Conservation (phyloP, 2,329 filamentous ascomycete genomes). For the Curvularia verruculosa region DNA sequence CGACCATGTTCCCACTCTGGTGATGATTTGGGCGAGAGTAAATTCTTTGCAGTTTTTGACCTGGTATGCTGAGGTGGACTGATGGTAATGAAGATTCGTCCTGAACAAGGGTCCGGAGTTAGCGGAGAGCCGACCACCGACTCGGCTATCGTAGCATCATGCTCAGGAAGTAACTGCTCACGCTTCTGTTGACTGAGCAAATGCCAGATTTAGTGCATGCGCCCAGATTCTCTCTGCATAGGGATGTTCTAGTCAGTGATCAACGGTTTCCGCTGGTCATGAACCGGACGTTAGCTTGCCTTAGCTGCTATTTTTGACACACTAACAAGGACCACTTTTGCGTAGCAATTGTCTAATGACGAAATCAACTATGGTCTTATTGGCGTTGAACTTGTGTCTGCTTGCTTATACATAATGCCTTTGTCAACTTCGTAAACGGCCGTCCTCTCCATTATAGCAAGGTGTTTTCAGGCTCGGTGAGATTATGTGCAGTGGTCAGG, state of each 20-base stretch:
- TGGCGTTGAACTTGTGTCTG: neutral
- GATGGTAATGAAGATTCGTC: conserved; percentile 33
- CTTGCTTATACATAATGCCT: neutral
- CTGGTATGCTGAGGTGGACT: conserved; percentile 23
- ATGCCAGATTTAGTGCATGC: neutral
- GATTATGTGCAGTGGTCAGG: neutral
- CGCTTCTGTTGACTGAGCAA: neutral
- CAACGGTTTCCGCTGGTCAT: neutral
- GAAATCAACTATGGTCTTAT: neutral
- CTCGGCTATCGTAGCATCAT: conserved; percentile 11
- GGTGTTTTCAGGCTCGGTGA: too few species aligned
- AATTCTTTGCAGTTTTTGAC: neutral
- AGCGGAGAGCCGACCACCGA: conserved; percentile 19
- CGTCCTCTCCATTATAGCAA: too few species aligned
- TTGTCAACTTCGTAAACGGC: neutral
- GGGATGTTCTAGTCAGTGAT: neutral
- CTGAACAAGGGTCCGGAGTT: conserved; percentile 8
- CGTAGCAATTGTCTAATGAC: neutral
- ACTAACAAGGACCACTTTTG: neutral
- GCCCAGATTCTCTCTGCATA: neutral
- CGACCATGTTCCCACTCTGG: conserved; percentile 38
- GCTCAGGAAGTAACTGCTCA: neutral
- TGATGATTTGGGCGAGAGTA: neutral
- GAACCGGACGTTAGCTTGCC: neutral
- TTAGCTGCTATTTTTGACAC: neutral